Evolutionary conservation across 1,284 basidiomycete species (phyloP).

Genomic region (Cryptococcus sp.): DNA sequence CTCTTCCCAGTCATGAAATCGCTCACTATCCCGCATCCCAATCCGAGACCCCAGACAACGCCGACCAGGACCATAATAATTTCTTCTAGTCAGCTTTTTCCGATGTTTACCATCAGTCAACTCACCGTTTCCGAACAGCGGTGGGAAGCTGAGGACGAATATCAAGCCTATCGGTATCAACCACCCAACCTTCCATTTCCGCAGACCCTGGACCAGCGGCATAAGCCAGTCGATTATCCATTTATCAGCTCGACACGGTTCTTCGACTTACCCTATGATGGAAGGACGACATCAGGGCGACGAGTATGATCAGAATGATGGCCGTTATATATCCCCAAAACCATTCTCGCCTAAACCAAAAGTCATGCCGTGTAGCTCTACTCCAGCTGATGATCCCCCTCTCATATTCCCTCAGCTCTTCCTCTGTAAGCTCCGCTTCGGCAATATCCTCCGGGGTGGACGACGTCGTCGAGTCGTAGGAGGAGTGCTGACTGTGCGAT

Average conservation of each 20-base stretch:
- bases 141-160: conserved; percentile 45
- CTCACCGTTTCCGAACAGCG: conserved; percentile 43
- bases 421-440: conserved; percentile 5
- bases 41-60: conserved; percentile 42
- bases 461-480: neutral
- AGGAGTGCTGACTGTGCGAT: neutral
- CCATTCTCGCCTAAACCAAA: conserved; percentile 54
- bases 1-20: neutral
- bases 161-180: conserved; percentile 62
- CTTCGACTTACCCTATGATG: conserved; percentile 47
- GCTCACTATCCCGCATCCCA: conserved; percentile 35
- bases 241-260: conserved; percentile 5
- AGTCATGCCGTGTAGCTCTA: conserved; percentile 17
- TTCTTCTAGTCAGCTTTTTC: conserved; percentile 10
- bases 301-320: conserved; percentile 48
- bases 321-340: conserved; percentile 49
- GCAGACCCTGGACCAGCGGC: conserved; percentile 57
- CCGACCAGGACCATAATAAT: conserved; percentile 40
- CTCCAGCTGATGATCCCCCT: conserved; percentile 45
- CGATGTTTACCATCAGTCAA: too few relatives aligned
- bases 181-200: conserved; percentile 66
- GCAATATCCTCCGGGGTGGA: neutral
- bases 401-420: conserved; percentile 6
- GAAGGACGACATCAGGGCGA: conserved; percentile 59
- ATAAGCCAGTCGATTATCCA: conserved; percentile 63